Conservation (phyloP, 192 early-diverging fungal species). For the Mortierella alpina region DNA sequence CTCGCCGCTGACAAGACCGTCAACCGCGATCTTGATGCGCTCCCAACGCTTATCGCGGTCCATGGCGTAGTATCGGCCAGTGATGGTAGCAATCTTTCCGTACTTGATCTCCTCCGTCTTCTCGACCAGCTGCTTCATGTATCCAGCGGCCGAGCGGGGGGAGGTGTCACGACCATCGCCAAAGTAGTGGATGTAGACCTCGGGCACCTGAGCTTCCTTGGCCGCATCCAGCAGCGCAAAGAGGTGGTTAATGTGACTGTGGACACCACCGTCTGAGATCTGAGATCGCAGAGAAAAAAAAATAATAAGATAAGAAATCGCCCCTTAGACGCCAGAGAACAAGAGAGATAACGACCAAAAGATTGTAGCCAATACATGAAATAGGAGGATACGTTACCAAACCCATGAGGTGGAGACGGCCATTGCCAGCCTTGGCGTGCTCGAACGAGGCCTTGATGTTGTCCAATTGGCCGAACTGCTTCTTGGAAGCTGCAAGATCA, state of each 20-base stretch:
- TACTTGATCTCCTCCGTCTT: slow-evolving; percentile 74
- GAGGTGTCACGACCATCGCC: slow-evolving; percentile 98
- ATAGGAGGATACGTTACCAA: background rate
- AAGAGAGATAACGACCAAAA: background rate
- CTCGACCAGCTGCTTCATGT: slow-evolving; percentile 80
- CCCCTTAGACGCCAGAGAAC: background rate
- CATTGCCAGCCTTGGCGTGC: slow-evolving; percentile 84
- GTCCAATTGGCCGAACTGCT: slow-evolving; percentile 78
- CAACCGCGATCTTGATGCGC: slow-evolving; percentile 93
- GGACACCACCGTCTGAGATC: slow-evolving; percentile 98
- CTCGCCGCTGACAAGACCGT: slow-evolving; percentile 82
- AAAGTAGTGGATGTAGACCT: slow-evolving; percentile 95
- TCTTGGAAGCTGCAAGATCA: slow-evolving; percentile 89
- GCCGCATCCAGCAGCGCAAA: slow-evolving; percentile 85
- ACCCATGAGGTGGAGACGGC: slow-evolving; percentile 93
- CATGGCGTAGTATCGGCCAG: slow-evolving; percentile 99
- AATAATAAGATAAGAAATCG: background rate
- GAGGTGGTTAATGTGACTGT: slow-evolving; percentile 95
- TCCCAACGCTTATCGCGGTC: slow-evolving; percentile 99
- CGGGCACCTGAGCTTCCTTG: slow-evolving; percentile 84
- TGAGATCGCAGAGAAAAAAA: slow-evolving; percentile 4
- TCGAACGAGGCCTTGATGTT: slow-evolving; percentile 87
- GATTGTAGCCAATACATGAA: background rate
- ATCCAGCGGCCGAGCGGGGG: slow-evolving; percentile 86
- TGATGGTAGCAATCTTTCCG: slow-evolving; percentile 91